A percentile compares a stretch with the other conserved stretches of the same genome.
Conservation (phyloP, 306 rosid species). For the Vigna angularis region DNA sequence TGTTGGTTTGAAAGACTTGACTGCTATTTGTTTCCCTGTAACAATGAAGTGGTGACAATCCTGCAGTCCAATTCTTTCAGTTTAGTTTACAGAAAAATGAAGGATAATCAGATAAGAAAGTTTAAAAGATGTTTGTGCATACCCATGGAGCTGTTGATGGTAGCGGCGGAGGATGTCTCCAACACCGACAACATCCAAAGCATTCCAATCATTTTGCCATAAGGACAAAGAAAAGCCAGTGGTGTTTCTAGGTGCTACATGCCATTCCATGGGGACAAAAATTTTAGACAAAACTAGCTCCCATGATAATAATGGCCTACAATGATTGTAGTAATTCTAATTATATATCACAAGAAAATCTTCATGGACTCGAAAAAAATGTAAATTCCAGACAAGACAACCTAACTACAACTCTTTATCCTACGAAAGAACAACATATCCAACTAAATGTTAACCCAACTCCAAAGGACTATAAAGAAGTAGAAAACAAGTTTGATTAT, state of each 20-base stretch:
- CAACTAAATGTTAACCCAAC: constrained; percentile 16
- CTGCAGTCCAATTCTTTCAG: constrained; percentile 44
- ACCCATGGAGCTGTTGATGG: constrained; percentile 59
- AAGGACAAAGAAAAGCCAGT: constrained; percentile 63
- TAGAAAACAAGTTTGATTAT: constrained; percentile 43
- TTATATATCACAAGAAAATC: constrained; percentile 35
- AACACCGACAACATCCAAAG: constrained; percentile 72
- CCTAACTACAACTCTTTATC: constrained; percentile 14
- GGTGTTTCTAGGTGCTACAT: too few relatives aligned
- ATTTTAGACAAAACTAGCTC: too few relatives aligned
- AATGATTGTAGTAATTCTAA: constrained; percentile 35
- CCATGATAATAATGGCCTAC: constrained; percentile 32
- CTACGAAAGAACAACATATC: constrained; percentile 3
- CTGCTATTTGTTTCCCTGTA: constrained; percentile 56
- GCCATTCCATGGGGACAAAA: too few relatives aligned
- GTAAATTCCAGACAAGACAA: constrained; percentile 19
- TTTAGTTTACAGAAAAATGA: not conserved
- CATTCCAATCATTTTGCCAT: constrained; percentile 86
- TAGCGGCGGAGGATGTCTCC: constrained; percentile 61
- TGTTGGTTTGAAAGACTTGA: constrained; percentile 34
- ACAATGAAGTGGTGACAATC: constrained; percentile 54
- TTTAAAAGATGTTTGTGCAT: not conserved
- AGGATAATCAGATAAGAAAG: not conserved
- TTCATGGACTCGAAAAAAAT: not conserved
- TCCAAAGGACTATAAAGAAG: constrained; percentile 15